phyloP scores from a whole-genome alignment of 306 rosid species.

The Gillenia trifoliata region DNA sequence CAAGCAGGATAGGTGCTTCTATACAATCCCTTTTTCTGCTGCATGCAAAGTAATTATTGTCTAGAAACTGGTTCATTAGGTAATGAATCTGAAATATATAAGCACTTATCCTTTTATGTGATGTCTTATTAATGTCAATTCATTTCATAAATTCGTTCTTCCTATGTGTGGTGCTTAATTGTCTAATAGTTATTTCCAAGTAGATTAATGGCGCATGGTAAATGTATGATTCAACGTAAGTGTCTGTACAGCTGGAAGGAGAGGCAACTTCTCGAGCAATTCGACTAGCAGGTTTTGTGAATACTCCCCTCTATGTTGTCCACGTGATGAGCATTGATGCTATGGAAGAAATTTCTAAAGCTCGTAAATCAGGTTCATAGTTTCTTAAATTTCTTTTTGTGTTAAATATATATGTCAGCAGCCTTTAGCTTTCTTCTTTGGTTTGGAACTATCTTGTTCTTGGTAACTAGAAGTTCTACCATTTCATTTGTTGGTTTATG shows the following conservation, averaged over 20 bases:
- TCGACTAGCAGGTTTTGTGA: slow-evolving; percentile 70
- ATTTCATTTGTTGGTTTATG: background rate
- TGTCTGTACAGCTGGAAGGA: slow-evolving; percentile 68
- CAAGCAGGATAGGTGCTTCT: slow-evolving; percentile 10
- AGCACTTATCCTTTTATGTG: background rate
- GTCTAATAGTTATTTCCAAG: background rate
- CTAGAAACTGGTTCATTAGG: background rate
- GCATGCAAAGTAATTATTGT: background rate
- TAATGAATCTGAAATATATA: too few relatives aligned
- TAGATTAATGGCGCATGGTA: background rate
- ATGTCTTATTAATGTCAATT: background rate
- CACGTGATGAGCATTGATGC: slow-evolving; percentile 99
- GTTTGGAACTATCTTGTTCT: background rate
- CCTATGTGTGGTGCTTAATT: background rate
- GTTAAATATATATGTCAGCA: background rate
- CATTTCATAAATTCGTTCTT: background rate
- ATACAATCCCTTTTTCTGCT: background rate
- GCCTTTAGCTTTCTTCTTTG: background rate
- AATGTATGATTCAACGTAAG: slow-evolving; percentile 24
- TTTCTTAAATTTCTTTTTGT: slow-evolving; percentile 2
- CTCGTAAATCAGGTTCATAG: slow-evolving; percentile 71
- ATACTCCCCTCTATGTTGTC: slow-evolving; percentile 87
- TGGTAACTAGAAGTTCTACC: background rate
- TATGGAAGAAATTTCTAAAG: slow-evolving; percentile 89
- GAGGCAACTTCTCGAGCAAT: slow-evolving; percentile 96